Conservation (phyloP, 768 basidiomycete genomes). For the Leccinellum luteum region DNA sequence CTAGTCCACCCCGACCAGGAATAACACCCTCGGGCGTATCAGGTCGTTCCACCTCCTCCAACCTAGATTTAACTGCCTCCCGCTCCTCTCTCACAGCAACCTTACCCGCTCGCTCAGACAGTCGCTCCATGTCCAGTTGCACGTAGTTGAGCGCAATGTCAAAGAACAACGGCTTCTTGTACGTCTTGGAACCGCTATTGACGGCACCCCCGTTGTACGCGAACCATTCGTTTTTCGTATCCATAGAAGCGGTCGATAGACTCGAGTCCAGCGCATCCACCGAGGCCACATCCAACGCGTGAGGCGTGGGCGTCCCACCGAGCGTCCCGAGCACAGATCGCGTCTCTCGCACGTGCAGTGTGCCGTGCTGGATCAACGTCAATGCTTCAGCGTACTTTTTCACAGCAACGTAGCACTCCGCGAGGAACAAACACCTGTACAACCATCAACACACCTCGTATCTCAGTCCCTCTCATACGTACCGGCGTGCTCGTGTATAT, state of each 20-base stretch:
- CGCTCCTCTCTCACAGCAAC: conserved; percentile 19
- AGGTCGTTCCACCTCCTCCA: conserved; percentile 48
- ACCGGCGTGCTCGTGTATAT: conserved; percentile 76
- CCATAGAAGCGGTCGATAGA: conserved; percentile 45
- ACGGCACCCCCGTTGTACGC: conserved; percentile 67
- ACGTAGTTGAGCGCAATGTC: conserved; percentile 94
- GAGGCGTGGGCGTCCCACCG: conserved; percentile 39
- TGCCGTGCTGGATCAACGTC: conserved; percentile 65
- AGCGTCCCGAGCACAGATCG: conserved; percentile 49
- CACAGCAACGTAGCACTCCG: conserved; percentile 66
- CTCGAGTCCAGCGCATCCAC: conserved; percentile 53
- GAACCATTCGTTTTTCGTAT: conserved; percentile 76
- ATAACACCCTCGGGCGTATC: conserved; percentile 49
- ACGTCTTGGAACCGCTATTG: conserved; percentile 42
- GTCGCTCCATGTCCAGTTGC: conserved; percentile 76
- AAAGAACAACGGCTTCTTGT: conserved; percentile 89
- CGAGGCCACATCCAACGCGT: background rate
- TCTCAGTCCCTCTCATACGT: conserved; percentile 9
- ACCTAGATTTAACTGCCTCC: conserved; percentile 46
- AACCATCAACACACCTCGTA: conserved; percentile 1
- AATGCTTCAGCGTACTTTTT: conserved; percentile 75
- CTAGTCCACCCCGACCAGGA: conserved; percentile 48
- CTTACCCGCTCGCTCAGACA: conserved; percentile 72
- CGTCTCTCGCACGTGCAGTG: conserved; percentile 73
- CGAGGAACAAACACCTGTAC: conserved; percentile 69